These are phyloP conservation scores for Scutellaria baicalensis DNA, from an alignment of 257 asterid genomes.

Conservation along the genomic window DNA sequence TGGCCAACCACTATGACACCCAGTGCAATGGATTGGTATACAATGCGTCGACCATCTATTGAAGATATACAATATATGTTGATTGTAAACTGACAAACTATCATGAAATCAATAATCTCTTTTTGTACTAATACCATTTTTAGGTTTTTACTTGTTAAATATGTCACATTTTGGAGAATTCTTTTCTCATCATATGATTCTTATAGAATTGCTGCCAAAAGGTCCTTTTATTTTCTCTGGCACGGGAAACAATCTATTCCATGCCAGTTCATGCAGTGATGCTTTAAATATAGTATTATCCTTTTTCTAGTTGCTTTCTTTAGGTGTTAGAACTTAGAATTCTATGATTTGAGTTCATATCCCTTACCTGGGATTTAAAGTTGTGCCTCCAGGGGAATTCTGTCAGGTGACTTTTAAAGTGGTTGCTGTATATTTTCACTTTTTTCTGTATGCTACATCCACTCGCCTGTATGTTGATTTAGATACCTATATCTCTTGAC, in stretches of 20 bases:
- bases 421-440: neutral
- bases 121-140: neutral
- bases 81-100: neutral
- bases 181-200: neutral
- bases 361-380: neutral
- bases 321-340: neutral
- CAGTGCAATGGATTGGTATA: conserved; percentile 1
- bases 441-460: neutral
- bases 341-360: neutral
- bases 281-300: neutral
- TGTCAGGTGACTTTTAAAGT: neutral
- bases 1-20: neutral
- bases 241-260: neutral
- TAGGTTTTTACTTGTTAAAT: neutral
- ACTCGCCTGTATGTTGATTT: neutral
- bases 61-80: neutral
- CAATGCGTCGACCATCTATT: neutral
- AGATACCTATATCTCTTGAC: neutral
- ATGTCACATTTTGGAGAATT: neutral
- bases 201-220: neutral
- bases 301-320: neutral
- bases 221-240: neutral
- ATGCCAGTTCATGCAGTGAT: neutral
- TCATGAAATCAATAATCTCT: neutral
- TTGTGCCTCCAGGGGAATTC: neutral